Conservation (phyloP, 2,329 filamentous ascomycete genomes). For the Orbilia oligospora region DNA sequence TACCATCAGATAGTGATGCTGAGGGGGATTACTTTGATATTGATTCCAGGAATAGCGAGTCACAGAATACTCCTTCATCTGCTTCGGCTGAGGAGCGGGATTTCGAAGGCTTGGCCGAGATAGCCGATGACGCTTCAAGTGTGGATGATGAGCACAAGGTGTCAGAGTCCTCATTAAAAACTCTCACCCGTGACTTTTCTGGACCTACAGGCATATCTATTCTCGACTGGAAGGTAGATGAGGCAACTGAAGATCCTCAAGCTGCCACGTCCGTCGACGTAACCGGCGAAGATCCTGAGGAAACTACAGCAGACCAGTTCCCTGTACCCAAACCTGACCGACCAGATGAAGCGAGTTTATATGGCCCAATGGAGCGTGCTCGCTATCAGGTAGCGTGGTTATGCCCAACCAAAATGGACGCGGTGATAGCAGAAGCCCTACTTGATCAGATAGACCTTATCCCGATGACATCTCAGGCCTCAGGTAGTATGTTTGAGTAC, state of each 20-base stretch:
- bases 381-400: slow-evolving; percentile 34
- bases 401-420: slow-evolving; percentile 2
- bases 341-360: not conserved
- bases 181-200: not conserved
- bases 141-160: not conserved
- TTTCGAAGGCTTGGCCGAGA: slow-evolving; percentile 25
- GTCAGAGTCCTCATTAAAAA: slow-evolving; percentile 31
- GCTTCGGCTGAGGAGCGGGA: slow-evolving; percentile 24
- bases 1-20: slow-evolving; percentile 21
- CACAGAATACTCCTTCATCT: slow-evolving; percentile 31
- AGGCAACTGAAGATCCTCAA: slow-evolving; percentile 1
- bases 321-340: too few species aligned
- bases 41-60: slow-evolving; percentile 32
- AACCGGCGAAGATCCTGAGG: not conserved
- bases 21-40: slow-evolving; percentile 39
- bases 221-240: slow-evolving; percentile 18
- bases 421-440: not conserved
- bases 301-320: too few species aligned
- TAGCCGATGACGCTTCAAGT: slow-evolving; percentile 8
- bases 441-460: not conserved
- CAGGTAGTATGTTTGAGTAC: slow-evolving; percentile 64
- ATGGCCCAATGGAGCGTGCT: not conserved
- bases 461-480: not conserved
- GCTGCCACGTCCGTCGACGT: not conserved
- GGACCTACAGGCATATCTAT: slow-evolving; percentile 7